Evolutionary conservation across 371 early-diverging fungal genomes (phyloP), one percentile per base, ranked within the genome.

Genomic region (Mucor circinelloides): DNA sequence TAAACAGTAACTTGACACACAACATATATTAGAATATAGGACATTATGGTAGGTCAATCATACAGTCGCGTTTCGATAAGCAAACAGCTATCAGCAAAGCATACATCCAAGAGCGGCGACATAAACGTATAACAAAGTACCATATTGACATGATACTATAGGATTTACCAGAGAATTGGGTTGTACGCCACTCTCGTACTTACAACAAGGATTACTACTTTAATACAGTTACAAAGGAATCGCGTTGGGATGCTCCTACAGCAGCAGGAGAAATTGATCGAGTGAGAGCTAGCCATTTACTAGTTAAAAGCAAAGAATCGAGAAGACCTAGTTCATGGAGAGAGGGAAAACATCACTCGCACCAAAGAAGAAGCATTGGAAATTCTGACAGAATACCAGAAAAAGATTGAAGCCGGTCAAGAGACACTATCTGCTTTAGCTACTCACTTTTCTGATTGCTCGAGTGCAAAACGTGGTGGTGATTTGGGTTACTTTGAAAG

Each of bases 251-350:
- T 62, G 79, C 86, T 27, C 97, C 96, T 12, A 71, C 57, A 28
- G 27, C 46, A 13, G 68, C 65, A 8, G 80, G 75, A 1, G 73
- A 73, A 19, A 68, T 68, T 19, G 78, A 85, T 61, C 75, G 80
- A 64, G 87, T 97, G 42, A 83, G 95, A 7, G 96, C 95, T 17
- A 91, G 91, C 52, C 99, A 98, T 71, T 80, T 98, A 56, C 81
- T 98, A 13, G 95, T 96, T 61, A 98, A 98, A 79, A 97, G 97
- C 74, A 73, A 69, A 27, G 91, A 89, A 12, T 94, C 94, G 10
- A 83, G 99, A 58, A 83, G 95, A 40, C 98, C 99, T 23, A 88
- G 89, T 66, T 95, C 96, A 10, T 97, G 98, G 97, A 87, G 85
- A 74, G 87, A 93, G 80, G 80, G 94, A 85, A 30, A 87, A 82